Base-by-base conservation (phyloP, 2,329 filamentous ascomycete species). In the Uncinocarpus reesii region DNA sequence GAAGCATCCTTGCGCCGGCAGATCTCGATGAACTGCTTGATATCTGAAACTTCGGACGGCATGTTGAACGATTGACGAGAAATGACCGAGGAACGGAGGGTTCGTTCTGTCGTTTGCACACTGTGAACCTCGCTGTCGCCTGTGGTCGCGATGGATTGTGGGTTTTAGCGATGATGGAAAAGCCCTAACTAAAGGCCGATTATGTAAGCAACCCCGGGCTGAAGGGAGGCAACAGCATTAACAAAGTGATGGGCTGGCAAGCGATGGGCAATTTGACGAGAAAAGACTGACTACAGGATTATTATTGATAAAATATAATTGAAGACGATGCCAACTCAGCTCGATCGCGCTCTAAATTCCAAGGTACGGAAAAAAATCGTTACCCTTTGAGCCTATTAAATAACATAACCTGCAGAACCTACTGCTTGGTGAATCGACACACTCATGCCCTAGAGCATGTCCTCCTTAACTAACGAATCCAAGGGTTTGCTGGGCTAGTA, bases 11-110 rank as follows among this genome's bases (percentile, higher is more conserved):
- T 94, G 73, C 92, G 86, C 76, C 90, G 85, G 83, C 86, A 95
- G 81, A 98, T 95, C 84, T 96, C 92, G 74, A 98, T 94, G 86
- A 98, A 98, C 81, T 95, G 72, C 71, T 98, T 96, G 81, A 96
- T 96, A 72, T 96, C 92, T 71, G 82, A 86, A 73, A 95, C 84
- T 86, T 96, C 88, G 69, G 81, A 80, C 83, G 92, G 90, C 92
- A 98, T 98, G 74, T 77, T 94, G 86, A 41, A 36, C 51, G 45
- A 48, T 47, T 47, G 36, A 42, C 20, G 38, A 50, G 13, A 31
- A 45, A 28, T n/a, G 31, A 23, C 21, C 16, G 32, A 20, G 21
- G 37, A 38, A 3, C 28, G 26, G n/a, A 20, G 28, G 23, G 24
- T 28, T 26, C 11, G 8, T 21, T 36, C 24, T 36, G 20, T 26